Evolutionary conservation across 139 green algal species (phyloP).

Genomic region (Coelastrella sp.): DNA sequence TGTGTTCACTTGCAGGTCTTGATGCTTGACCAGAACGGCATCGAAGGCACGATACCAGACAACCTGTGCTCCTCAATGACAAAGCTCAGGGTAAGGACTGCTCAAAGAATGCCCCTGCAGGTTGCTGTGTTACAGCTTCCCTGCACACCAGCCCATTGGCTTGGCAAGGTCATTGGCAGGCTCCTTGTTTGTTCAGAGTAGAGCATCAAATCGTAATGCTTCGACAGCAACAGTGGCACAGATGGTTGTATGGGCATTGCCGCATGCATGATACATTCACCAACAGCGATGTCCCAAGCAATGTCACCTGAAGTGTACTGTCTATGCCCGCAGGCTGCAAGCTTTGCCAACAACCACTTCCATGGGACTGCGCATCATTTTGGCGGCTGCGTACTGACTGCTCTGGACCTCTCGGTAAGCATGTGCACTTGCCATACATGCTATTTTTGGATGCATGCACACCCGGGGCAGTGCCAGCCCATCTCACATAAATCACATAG

Average conservation of each 20-base stretch:
- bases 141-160: too few relatives aligned
- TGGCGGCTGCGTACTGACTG: neutral
- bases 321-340: neutral
- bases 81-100: neutral
- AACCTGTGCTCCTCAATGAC: neutral
- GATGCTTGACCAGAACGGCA: constrained; percentile 18
- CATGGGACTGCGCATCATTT: neutral
- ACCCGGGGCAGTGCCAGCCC: neutral
- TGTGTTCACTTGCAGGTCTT: neutral
- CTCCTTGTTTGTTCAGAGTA: too few relatives aligned
- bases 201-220: neutral
- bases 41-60: neutral
- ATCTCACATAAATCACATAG: too few relatives aligned
- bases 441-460: neutral
- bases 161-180: too few relatives aligned
- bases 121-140: too few relatives aligned
- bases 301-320: too few relatives aligned
- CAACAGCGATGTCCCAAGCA: too few relatives aligned
- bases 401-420: constrained; percentile 31
- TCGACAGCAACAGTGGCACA: neutral
- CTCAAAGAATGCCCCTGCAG: too few relatives aligned
- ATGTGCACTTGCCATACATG: neutral
- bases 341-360: constrained; percentile 5
- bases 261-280: too few relatives aligned
- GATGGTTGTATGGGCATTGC: too few relatives aligned